phyloP scores from a whole-genome alignment of 2,329 filamentous ascomycete species.

The Talaromyces sp. region DNA sequence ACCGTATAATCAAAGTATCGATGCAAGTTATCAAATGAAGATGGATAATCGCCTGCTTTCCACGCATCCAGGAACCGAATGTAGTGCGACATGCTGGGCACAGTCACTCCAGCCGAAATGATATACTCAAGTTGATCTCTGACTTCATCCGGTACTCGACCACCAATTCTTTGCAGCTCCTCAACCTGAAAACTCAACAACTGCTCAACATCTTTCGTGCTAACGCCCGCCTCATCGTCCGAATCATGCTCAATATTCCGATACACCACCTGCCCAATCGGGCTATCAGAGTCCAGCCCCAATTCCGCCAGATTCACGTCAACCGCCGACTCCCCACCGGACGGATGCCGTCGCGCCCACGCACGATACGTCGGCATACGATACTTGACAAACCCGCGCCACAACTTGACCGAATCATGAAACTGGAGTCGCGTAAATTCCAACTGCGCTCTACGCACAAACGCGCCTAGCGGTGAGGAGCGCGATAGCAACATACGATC shows the following conservation, averaged over 20 bases:
- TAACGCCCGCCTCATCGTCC: conserved; percentile 53
- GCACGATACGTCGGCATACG: conserved; percentile 68
- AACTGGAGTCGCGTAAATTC: conserved; percentile 82
- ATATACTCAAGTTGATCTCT: conserved; percentile 68
- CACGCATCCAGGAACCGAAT: conserved; percentile 87
- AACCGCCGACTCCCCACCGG: conserved; percentile 51
- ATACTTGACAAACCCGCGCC: conserved; percentile 80
- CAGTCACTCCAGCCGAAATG: conserved; percentile 63
- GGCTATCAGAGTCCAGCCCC: conserved; percentile 52
- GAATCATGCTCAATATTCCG: conserved; percentile 46
- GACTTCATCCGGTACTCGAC: conserved; percentile 72
- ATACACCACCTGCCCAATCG: conserved; percentile 53
- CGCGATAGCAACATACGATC: conserved; percentile 62
- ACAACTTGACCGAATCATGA: conserved; percentile 72
- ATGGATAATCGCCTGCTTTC: conserved; percentile 85
- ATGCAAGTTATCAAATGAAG: conserved; percentile 86
- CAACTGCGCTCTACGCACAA: conserved; percentile 71
- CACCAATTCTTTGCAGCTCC: conserved; percentile 80
- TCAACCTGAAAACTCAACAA: conserved; percentile 86
- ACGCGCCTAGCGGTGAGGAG: conserved; percentile 77
- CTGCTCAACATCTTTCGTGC: conserved; percentile 75
- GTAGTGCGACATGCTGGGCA: conserved; percentile 74
- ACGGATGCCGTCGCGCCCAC: conserved; percentile 57
- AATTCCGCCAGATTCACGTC: conserved; percentile 63
- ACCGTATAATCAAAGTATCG: conserved; percentile 97